Base-by-base conservation (phyloP, 331 rosid genomes). In the Stylosanthes scabra region DNA sequence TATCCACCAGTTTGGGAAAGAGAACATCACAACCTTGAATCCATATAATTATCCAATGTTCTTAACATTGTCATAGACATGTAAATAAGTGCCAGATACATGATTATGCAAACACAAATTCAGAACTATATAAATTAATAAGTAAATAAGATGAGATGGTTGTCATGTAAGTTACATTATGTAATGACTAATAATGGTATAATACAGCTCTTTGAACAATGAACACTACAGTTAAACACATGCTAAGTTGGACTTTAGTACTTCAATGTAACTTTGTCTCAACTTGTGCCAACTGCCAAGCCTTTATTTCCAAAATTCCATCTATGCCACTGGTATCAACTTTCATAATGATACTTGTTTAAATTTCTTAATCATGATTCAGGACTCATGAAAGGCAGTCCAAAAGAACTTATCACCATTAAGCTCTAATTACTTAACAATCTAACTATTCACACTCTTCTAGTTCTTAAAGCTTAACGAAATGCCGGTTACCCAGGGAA, bases 401-500 rank as follows among this genome's bases (percentile, higher is more conserved):
- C 65, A 10, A 27, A 47, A n/a, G 31, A 27, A 41, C 12, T 13
- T 6, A 46, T 15, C 28, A 71, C 58, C 66, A n/a, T 58, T 50
- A 37, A 47, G 15, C 54, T 3, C 52, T 3, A 49, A 11, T 61
- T 67, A 54, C 74, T 31, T 31, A n/a, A 12, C 46, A 77, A 59
- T 57, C 39, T 49, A 60, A 7, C 7, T n/a, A 2, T 60, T 50
- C 61, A 73, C 59, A 44, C 15, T 52, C 52, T 15, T 15, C 40
- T 63, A 59, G 46, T 15, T 15, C 40, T 63, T 41, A 29, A 46
- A 47, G 14, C 40, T 63, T 41, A 29, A 46, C 54, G 14, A 63
- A 60, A 65, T 40, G 50, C 42, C 63, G 80, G 66, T 52, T 72
- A 82, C 69, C 54, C 12, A 59, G 62, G 45, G 60, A 51, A 76